Base-by-base conservation (phyloP, 352 stramenopile species). In the Globisporangium takayamanum region DNA sequence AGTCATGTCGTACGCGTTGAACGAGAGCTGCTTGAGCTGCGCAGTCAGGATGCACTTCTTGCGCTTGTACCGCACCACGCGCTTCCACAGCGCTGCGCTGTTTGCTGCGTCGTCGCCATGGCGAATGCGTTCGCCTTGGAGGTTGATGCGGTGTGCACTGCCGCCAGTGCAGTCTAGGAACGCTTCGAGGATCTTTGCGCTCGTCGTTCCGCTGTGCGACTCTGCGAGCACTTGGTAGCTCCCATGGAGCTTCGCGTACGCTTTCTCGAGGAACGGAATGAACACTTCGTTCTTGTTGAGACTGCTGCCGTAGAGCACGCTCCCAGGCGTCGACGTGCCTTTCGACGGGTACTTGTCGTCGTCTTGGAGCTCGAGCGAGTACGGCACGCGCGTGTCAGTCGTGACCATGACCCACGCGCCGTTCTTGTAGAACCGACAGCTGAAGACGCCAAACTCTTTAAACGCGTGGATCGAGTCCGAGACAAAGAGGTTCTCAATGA, bases 391-490 rank as follows among this genome's bases (percentile, higher is more conserved):
- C 50, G 90, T 96, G 62, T 97, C 90, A 3, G 88, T 92, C 36
- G 90, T 92, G 50, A 97, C 80, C 3, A 88, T 78, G 15, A 94
- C 69, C 90, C 89, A 97, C 28, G 80, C 69, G 33, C 83, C 87
- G 62, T 97, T 84, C 52, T 95, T 96, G 73, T 95, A 97, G 66
- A 97, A 97, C 18, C 90, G 86, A 68, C 89, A 97, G 1, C 85
- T 97, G 67, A 85, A 97, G 20, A 97, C 73, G 11, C 90, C 90
- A 62, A 84, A 96, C 42, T 80, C 66, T 59, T 92, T 88, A 59
- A 92, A 93, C 22, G 66, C 69, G 36, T 89, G 60, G 16, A 95
- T 70, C 14, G 80, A 84, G 36, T 94, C 82, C 55, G 83, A 95
- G 41, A 84, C 83, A 47, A 97, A 96, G 20, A 97, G 69, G 60